These are phyloP conservation scores for Vitis amurensis DNA, from an alignment of 164 flowering plant species.

Conservation along the genomic window DNA sequence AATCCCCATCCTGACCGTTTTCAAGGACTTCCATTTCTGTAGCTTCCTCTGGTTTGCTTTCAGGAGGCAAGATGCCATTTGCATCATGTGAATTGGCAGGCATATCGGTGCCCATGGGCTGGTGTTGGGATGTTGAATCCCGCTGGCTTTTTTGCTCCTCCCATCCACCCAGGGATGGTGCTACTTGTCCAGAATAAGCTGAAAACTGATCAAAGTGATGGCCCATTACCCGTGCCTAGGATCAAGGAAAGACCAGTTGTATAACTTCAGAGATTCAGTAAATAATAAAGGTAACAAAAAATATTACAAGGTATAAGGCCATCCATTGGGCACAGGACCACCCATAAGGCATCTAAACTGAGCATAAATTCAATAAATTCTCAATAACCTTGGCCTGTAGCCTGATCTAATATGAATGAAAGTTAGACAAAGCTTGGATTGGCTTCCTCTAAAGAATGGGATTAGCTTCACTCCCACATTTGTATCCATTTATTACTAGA, in stretches of 20 bases:
- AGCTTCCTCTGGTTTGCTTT: conserved; percentile 15
- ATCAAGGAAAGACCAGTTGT: not conserved
- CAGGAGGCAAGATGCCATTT: conserved; percentile 3
- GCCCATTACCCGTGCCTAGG: conserved; percentile 30
- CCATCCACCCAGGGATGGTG: conserved; percentile 12
- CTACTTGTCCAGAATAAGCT: conserved; percentile 19
- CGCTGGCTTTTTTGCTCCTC: conserved; percentile 11
- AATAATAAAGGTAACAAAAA: not conserved
- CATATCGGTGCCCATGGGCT: conserved; percentile 9
- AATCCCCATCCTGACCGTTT: conserved; percentile 18
- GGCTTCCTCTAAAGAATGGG: too few relatives aligned
- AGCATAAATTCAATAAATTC: too few relatives aligned
- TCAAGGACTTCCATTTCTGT: conserved; percentile 10
- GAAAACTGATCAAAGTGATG: conserved; percentile 19
- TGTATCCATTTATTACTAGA: too few relatives aligned
- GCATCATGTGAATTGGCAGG: conserved; percentile 6
- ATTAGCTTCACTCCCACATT: too few relatives aligned
- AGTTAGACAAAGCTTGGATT: too few relatives aligned
- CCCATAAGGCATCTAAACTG: too few relatives aligned
- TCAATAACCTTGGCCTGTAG: too few relatives aligned
- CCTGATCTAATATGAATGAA: too few relatives aligned
- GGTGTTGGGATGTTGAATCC: conserved; percentile 2
- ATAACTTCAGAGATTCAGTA: not conserved
- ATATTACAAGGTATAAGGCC: not conserved
- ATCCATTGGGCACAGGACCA: too few relatives aligned